These are phyloP conservation scores for Cladobotryum mycophilum DNA, from an alignment of 2,329 filamentous ascomycete genomes.

Conservation along the genomic window DNA sequence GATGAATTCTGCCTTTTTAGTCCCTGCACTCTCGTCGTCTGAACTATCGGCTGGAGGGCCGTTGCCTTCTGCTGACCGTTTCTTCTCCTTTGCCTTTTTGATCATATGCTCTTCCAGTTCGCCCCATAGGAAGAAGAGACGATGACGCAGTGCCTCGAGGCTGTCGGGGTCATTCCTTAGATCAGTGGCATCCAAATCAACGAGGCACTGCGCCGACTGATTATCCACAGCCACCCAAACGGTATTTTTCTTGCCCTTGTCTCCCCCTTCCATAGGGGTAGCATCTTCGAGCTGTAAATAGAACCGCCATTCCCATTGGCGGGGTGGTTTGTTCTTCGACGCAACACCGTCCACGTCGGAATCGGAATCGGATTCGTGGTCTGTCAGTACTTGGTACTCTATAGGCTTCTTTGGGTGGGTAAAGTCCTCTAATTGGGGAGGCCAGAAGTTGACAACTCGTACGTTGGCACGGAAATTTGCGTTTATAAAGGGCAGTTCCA, in stretches of 20 bases:
- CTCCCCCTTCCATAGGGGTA: slow-evolving; percentile 21
- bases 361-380: slow-evolving; percentile 25
- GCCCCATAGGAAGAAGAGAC: slow-evolving; percentile 77
- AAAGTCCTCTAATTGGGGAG: slow-evolving; percentile 65
- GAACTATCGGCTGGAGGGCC: slow-evolving; percentile 34
- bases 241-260: slow-evolving; percentile 34
- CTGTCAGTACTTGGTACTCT: slow-evolving; percentile 47
- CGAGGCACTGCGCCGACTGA: slow-evolving; percentile 41
- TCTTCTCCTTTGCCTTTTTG: slow-evolving; percentile 21
- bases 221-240: slow-evolving; percentile 67
- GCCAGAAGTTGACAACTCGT: slow-evolving; percentile 78
- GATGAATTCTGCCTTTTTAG: slow-evolving; percentile 23
- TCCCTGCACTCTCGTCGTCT: slow-evolving; percentile 16
- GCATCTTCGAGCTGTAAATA: slow-evolving; percentile 71
- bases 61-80: slow-evolving; percentile 20
- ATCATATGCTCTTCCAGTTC: slow-evolving; percentile 68
- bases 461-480: slow-evolving; percentile 62
- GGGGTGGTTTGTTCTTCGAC: background rate
- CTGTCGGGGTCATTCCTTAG: slow-evolving; percentile 46
- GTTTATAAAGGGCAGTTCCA: slow-evolving; percentile 67
- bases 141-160: slow-evolving; percentile 56
- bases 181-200: slow-evolving; percentile 42
- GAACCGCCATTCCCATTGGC: slow-evolving; percentile 78
- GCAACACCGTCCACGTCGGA: background rate
- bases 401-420: slow-evolving; percentile 37